Percentiles rank a stretch among this genome's conserved stretches.
phyloP scores from a whole-genome alignment of 805 yeast species.

The Kodamaea hsintzibuensis region DNA sequence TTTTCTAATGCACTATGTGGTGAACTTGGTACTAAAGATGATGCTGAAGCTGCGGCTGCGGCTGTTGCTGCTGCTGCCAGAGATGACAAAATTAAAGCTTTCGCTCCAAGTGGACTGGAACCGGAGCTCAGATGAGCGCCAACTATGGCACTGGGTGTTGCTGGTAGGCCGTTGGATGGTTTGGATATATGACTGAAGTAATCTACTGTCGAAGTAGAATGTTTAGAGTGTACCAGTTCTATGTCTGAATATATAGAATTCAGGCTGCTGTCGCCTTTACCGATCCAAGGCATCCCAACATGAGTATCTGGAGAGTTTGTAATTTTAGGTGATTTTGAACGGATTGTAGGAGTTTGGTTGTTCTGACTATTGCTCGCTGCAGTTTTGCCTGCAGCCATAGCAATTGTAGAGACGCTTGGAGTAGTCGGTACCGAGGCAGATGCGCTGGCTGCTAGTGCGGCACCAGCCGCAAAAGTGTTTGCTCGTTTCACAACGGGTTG shows the following conservation, averaged over 20 bases:
- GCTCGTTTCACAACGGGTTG: background rate
- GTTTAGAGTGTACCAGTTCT: background rate
- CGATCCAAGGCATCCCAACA: background rate
- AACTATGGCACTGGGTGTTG: background rate
- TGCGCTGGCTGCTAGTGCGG: slow-evolving; percentile 5
- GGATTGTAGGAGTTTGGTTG: background rate
- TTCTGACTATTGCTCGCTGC: slow-evolving; percentile 1
- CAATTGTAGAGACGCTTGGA: slow-evolving; percentile 5
- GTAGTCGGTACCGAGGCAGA: background rate
- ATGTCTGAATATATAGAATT: slow-evolving; percentile 1
- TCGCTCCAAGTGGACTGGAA: background rate
- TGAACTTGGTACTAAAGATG: background rate
- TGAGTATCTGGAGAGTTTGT: slow-evolving; percentile 2
- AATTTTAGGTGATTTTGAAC: background rate
- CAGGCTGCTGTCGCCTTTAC: background rate
- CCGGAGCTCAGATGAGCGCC: background rate
- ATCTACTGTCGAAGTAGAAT: background rate
- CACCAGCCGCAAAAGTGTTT: slow-evolving; percentile 2
- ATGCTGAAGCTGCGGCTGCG: slow-evolving; percentile 8
- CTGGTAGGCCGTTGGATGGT: background rate
- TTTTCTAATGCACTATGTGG: background rate
- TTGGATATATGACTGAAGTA: background rate
- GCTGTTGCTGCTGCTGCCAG: slow-evolving; percentile 12
- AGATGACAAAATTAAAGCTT: background rate
- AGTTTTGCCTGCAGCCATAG: slow-evolving; percentile 6